Conservation (phyloP, 1,139 yeast species). For the Yamadazyma songkhlaensis region DNA sequence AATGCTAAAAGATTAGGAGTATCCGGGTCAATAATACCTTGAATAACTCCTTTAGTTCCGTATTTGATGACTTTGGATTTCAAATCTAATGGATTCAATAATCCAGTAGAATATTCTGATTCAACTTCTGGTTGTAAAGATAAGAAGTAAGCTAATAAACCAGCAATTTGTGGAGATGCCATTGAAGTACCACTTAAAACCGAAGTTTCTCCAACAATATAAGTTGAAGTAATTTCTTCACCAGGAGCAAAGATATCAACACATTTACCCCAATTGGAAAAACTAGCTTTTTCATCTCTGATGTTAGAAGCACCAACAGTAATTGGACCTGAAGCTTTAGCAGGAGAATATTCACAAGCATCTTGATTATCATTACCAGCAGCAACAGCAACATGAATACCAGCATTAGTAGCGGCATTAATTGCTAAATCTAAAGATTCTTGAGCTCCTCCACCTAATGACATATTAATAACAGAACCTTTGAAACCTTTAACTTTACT, state of each 20-base stretch:
- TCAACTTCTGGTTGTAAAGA: slow-evolving; percentile 86
- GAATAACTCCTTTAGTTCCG: slow-evolving; percentile 68
- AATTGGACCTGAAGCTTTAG: slow-evolving; percentile 69
- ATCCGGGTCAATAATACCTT: slow-evolving; percentile 65
- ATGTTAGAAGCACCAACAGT: slow-evolving; percentile 84
- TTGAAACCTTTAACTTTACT: slow-evolving; percentile 63
- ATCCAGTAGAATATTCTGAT: slow-evolving; percentile 65
- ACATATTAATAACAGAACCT: slow-evolving; percentile 89
- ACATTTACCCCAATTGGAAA: slow-evolving; percentile 81
- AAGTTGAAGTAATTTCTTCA: slow-evolving; percentile 74
- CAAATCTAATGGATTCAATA: slow-evolving; percentile 79
- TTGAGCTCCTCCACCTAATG: slow-evolving; percentile 86
- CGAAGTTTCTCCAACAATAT: slow-evolving; percentile 87
- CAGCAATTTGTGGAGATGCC: slow-evolving; percentile 98
- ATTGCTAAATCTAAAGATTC: slow-evolving; percentile 74
- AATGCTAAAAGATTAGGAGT: slow-evolving; percentile 88
- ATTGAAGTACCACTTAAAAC: slow-evolving; percentile 96
- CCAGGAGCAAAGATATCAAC: slow-evolving; percentile 89
- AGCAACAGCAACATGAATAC: slow-evolving; percentile 82
- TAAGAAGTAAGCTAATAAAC: slow-evolving; percentile 82
- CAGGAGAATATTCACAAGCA: slow-evolving; percentile 84
- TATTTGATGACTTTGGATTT: slow-evolving; percentile 82
- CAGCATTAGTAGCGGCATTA: slow-evolving; percentile 78
- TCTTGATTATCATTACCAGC: slow-evolving; percentile 87
- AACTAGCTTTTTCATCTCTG: slow-evolving; percentile 73